phyloP scores from a whole-genome alignment of 257 asterid species.

The Osmanthus fragrans region DNA sequence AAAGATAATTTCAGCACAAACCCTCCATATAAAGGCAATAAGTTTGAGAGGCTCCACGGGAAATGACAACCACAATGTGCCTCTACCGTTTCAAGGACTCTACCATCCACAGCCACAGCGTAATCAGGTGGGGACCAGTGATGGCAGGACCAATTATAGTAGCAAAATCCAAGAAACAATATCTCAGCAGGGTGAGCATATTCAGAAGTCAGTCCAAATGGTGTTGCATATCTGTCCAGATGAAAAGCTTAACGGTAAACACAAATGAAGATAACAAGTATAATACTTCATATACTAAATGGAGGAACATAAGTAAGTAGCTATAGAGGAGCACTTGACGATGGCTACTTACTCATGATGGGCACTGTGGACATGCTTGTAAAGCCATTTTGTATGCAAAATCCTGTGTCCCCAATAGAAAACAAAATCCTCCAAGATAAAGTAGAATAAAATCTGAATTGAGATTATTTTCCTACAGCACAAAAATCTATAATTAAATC shows the following conservation, averaged over 20 bases:
- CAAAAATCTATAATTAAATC: constrained; percentile 22
- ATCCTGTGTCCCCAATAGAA: constrained; percentile 99
- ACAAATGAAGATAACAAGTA: background rate
- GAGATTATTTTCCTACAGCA: constrained; percentile 86
- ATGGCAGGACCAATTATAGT: constrained; percentile 95
- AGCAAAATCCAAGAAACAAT: constrained; percentile 94
- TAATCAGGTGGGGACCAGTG: constrained; percentile 94
- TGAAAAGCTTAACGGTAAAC: constrained; percentile 20
- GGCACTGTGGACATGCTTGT: constrained; percentile 96
- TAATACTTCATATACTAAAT: no score
- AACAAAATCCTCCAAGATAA: constrained; percentile 85
- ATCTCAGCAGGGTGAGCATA: constrained; percentile 99
- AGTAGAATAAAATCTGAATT: constrained; percentile 82
- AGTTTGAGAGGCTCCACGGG: constrained; percentile 93
- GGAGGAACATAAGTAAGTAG: background rate
- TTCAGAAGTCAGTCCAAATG: constrained; percentile 94
- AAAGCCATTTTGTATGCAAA: constrained; percentile 97
- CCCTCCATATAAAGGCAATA: constrained; percentile 98
- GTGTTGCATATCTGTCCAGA: constrained; percentile 82
- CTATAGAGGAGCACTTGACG: background rate
- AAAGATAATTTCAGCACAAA: constrained; percentile 32
- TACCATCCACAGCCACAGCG: constrained; percentile 96
- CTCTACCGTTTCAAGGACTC: constrained; percentile 97
- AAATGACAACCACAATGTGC: constrained; percentile 98
- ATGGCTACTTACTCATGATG: constrained; percentile 84